A percentile compares a stretch with the other conserved stretches of the same genome.
Evolutionary conservation across 2,329 filamentous ascomycete genomes (phyloP).

Genomic region (Alternaria infectoria): DNA sequence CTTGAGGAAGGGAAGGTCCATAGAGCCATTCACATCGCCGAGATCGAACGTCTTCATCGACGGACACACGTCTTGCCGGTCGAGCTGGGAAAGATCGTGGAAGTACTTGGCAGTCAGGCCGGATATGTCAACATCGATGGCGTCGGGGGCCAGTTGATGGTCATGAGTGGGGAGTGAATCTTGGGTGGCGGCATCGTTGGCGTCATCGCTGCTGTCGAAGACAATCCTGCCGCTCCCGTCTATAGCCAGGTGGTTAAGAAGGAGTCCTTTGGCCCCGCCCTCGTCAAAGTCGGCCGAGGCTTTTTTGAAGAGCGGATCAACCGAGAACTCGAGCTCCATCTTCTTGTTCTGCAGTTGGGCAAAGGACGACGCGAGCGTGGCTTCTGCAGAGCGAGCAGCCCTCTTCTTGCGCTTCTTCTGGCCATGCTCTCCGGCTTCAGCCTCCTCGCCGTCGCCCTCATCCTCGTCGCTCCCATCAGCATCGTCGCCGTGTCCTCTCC

Average conservation of each 20-base stretch:
- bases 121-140: constrained; percentile 79
- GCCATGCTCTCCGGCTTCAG: constrained; percentile 63
- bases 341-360: constrained; percentile 91
- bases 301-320: constrained; percentile 99
- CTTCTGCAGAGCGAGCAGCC: constrained; percentile 83
- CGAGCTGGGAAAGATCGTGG: constrained; percentile 75
- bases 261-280: constrained; percentile 90
- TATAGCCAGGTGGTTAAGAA: constrained; percentile 96
- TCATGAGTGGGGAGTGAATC: constrained; percentile 41
- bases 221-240: constrained; percentile 91
- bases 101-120: constrained; percentile 83
- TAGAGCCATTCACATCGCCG: constrained; percentile 80
- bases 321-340: constrained; percentile 94
- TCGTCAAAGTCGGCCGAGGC: constrained; percentile 98
- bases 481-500: constrained; percentile 37
- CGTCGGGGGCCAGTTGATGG: constrained; percentile 54
- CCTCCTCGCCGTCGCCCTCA: constrained; percentile 72
- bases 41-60: constrained; percentile 94
- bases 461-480: constrained; percentile 50
- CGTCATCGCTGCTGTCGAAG: constrained; percentile 96
- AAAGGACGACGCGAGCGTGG: constrained; percentile 90
- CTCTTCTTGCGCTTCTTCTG: constrained; percentile 75
- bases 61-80: constrained; percentile 90
- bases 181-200: constrained; percentile 59
- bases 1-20: constrained; percentile 91